Conservation (phyloP, 2,329 filamentous ascomycete species). For the Diplodia sapinea region DNA sequence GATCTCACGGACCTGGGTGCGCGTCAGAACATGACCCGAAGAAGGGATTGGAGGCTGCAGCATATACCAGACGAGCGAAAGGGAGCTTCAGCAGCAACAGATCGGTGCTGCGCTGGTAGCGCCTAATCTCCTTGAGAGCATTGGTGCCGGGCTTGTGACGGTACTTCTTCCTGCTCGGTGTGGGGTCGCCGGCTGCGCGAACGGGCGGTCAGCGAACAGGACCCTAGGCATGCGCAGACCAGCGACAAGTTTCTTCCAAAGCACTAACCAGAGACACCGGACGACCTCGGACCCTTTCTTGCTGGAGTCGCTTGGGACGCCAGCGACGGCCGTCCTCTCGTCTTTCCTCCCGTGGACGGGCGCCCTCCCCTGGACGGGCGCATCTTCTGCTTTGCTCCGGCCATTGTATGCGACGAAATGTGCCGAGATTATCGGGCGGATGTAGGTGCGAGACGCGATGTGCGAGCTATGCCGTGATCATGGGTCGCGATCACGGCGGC, state of each 20-base stretch:
- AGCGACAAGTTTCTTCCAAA: neutral
- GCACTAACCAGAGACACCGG: slow-evolving; percentile 8
- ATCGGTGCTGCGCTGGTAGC: slow-evolving; percentile 97
- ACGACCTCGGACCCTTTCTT: slow-evolving; percentile 4
- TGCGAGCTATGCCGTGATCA: slow-evolving; percentile 13
- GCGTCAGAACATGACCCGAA: neutral
- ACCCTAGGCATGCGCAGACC: neutral
- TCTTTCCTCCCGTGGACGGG: slow-evolving; percentile 3
- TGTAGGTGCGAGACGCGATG: neutral
- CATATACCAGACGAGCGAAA: slow-evolving; percentile 83
- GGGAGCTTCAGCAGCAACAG: slow-evolving; percentile 96
- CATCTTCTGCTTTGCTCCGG: slow-evolving; percentile 6
- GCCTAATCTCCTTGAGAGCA: slow-evolving; percentile 97
- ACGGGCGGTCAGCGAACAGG: neutral
- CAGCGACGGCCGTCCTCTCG: neutral
- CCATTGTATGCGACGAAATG: slow-evolving; percentile 1
- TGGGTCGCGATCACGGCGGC: neutral
- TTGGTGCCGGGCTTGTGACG: slow-evolving; percentile 72
- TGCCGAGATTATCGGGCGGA: neutral
- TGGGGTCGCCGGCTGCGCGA: slow-evolving; percentile 39
- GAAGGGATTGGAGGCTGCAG: neutral
- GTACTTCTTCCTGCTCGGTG: slow-evolving; percentile 42
- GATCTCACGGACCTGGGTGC: slow-evolving; percentile 68
- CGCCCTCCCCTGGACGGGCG: neutral
- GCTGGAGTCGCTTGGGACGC: neutral